Evolutionary conservation across 805 yeast species (phyloP), one percentile per base, ranked within the genome.

Genomic region (Candida fluviatilis): DNA sequence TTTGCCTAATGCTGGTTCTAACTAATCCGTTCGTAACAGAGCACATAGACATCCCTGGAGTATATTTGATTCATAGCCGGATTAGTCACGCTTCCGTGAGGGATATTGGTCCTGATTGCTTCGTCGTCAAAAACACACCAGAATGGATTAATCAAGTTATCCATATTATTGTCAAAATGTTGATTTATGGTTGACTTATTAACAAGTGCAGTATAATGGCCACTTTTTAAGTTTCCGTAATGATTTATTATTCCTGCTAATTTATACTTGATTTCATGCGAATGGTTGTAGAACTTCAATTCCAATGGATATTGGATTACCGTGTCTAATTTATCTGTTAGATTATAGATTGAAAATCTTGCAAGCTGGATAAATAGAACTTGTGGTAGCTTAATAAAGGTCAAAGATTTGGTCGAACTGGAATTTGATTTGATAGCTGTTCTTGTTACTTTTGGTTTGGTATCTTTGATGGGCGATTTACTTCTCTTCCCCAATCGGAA

Each of bases 71-170:
- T 47, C 42, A 70, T 55, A 11, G 59, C 56, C 3, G 54, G 56
- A 14, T 60, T 64, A 28, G 64, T 63, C 13, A 61, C 46, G 49
- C 67, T 67, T 24, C 78, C 82, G 47, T 77, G 82, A 5, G 62
- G 51, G 16, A 68, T 51, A 45, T 68, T 69, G 33, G 56, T 45
- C 50, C 71, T 66, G 28, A 74, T 75, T 31, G 61, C 64, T 36
- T 84, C 91, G 57, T 84, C 95, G 54, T 84, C 91, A 57, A 84
- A 84, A 44, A 73, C 73, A 45, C 82, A 79, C 93, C 93, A 84
- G 47, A 66, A 65, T 24, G 80, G 80, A 30, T 51, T 45, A 10
- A 27, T 36, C 41, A 70, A 68, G 5, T 60, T 57, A 32, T 65
- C 55, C 13, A 50, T 40, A 23, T 40, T 38, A 11, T 28, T 35